These are phyloP conservation scores for Stachybotrys chartarum DNA, from an alignment of 2,329 filamentous ascomycete species.

Conservation along the genomic window DNA sequence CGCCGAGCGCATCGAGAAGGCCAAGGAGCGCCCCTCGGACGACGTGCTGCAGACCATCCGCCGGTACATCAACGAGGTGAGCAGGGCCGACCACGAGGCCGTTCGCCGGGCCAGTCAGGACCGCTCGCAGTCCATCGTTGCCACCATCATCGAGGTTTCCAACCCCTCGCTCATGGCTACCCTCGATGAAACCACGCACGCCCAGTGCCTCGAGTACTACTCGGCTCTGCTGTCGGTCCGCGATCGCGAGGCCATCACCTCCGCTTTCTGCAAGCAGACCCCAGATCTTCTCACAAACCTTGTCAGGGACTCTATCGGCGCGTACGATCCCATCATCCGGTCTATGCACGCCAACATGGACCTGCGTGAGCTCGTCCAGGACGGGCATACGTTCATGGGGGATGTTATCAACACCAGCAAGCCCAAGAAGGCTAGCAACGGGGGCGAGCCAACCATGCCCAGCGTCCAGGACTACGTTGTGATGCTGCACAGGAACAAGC, in stretches of 20 bases:
- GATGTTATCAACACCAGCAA: conserved; percentile 60
- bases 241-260: conserved; percentile 65
- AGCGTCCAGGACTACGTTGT: conserved; percentile 67
- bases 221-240: conserved; percentile 62
- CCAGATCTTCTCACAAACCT: conserved; percentile 68
- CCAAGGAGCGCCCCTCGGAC: conserved; percentile 48
- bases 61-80: conserved; percentile 41
- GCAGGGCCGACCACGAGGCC: conserved; percentile 50
- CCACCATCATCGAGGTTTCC: conserved; percentile 52
- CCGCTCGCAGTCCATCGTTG: conserved; percentile 52
- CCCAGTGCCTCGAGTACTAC: conserved; percentile 61
- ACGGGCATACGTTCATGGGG: conserved; percentile 60
- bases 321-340: conserved; percentile 70
- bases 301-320: conserved; percentile 55
- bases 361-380: conserved; percentile 59
- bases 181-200: conserved; percentile 54
- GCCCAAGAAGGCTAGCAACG: conserved; percentile 26
- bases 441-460: conserved; percentile 24
- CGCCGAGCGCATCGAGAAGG: conserved; percentile 56
- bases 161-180: conserved; percentile 36
- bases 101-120: conserved; percentile 48
- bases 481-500: conserved; percentile 57
- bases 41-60: conserved; percentile 55
- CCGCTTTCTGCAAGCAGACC: conserved; percentile 57
- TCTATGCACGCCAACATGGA: conserved; percentile 65